These are phyloP conservation scores for Prosopis cineraria DNA, from an alignment of 306 rosid species.

Conservation along the genomic window DNA sequence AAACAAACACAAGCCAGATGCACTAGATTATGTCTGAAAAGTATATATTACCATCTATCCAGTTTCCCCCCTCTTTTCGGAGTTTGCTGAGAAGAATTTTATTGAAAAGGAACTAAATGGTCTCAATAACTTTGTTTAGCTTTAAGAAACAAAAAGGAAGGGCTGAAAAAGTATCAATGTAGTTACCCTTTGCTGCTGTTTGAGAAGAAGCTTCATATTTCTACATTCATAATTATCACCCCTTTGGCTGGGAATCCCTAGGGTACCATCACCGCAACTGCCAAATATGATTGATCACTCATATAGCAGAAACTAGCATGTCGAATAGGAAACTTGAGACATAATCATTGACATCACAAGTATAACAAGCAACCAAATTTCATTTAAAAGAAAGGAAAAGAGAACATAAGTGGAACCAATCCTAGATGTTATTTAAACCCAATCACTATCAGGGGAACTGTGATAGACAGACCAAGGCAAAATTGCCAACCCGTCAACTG, in stretches of 20 bases:
- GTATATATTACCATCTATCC: not conserved
- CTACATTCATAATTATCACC: constrained; percentile 99
- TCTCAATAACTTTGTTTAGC: not conserved
- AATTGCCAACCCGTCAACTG: not conserved
- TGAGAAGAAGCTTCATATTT: constrained; percentile 99
- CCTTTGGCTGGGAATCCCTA: constrained; percentile 93
- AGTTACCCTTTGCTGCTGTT: constrained; percentile 94
- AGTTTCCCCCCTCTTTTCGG: not conserved
- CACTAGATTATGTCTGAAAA: not conserved
- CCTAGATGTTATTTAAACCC: not conserved
- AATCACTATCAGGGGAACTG: not conserved
- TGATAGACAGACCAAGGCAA: not conserved
- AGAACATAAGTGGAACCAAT: not conserved
- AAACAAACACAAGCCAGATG: not conserved
- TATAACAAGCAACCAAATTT: constrained; percentile 9
- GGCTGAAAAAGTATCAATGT: constrained; percentile 28
- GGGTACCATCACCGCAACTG: constrained; percentile 97
- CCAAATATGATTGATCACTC: constrained; percentile 38
- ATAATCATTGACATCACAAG: not conserved
- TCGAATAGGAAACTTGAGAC: constrained; percentile 4
- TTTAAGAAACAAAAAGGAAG: constrained; percentile 15
- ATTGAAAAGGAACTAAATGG: constrained; percentile 9
- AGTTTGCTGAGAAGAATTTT: constrained; percentile 1
- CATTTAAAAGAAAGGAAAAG: not conserved
- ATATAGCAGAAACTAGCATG: constrained; percentile 21